A percentile compares a stretch with the other conserved stretches of the same genome.
phyloP scores from a whole-genome alignment of 352 stramenopile genomes.

The Globisporangium nodosum region DNA sequence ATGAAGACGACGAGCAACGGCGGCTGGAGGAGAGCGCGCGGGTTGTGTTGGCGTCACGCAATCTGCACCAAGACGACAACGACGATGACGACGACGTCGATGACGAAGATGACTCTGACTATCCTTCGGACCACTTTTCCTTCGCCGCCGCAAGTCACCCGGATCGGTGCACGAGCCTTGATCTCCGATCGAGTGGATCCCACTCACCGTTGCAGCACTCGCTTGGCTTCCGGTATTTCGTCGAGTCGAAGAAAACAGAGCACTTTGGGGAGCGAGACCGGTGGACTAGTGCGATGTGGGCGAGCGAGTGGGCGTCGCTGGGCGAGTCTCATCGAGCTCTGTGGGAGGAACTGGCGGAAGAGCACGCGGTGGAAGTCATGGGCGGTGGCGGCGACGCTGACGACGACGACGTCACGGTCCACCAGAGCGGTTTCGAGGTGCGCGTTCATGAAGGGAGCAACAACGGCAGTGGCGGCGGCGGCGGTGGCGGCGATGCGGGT shows the following conservation, averaged over 20 bases:
- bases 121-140: neutral
- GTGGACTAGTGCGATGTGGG: slow-evolving; percentile 22
- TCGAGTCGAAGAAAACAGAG: slow-evolving; percentile 21
- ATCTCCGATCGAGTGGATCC: neutral
- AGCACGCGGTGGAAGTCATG: slow-evolving; percentile 11
- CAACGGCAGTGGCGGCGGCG: neutral
- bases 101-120: slow-evolving; percentile 1
- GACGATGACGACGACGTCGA: neutral
- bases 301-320: slow-evolving; percentile 21
- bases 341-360: slow-evolving; percentile 25
- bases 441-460: no score
- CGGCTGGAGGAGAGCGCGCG: slow-evolving; percentile 24
- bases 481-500: neutral
- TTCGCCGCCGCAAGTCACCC: neutral
- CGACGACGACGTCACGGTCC: neutral
- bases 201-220: neutral
- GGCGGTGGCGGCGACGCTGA: neutral
- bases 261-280: slow-evolving; percentile 9
- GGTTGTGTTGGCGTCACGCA: slow-evolving; percentile 12
- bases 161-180: neutral
- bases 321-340: slow-evolving; percentile 15
- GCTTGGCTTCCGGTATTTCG: slow-evolving; percentile 21
- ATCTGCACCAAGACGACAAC: slow-evolving; percentile 7
- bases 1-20: slow-evolving; percentile 12
- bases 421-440: neutral